Base-by-base conservation (phyloP, 164 flowering plant genomes). In the Nymphaea thermarum region DNA sequence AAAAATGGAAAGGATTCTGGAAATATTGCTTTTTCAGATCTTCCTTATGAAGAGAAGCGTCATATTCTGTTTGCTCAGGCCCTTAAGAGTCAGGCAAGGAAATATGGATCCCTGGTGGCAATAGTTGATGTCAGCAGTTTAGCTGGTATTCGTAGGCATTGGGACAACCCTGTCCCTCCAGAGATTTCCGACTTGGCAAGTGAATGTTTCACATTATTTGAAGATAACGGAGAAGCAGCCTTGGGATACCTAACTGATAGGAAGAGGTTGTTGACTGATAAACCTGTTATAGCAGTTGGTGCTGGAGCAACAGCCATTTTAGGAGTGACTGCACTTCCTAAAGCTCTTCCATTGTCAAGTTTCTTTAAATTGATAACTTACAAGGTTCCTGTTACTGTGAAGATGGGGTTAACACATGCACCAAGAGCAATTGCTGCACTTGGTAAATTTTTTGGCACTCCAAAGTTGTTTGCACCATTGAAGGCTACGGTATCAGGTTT, bases 201-300 rank as follows among this genome's bases (percentile, higher is more conserved):
- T 60, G 73, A 85, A 66, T 76, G 84, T 62, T 77, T 85, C n/a
- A 71, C 75, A 36, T 42, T 47, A 47, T 64, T 70, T 66, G 91
- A 73, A 73, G 66, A 42, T 42, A 78, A 80, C 25, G 80, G 63
- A n/a, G 86, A 78, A 41, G 25, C 44, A 51, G 14, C 8, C 14
- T 15, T 51, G 57, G 57, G 14, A 8, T 15, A 75, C 68, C 44
- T 25, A 25, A 14, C 67, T 2, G 79, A 74, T 10, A 75, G 57
- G 70, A 82, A 73, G 73, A 67, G 81, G 60, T 64, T 77, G 42
- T 63, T 93, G 44, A 68, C 84, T 5, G 77, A 66, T 63, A 88
- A 87, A 66, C 89, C 92, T 11, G 84, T 89, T 64, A 86, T 93
- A 70, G 94, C 94, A 6, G 89, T 91, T 69, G 94, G 98, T n/a